A percentile compares a stretch with the other conserved stretches of the same genome.
phyloP scores from a whole-genome alignment of 2,329 filamentous ascomycete genomes.

The Niveomyces coronatus region DNA sequence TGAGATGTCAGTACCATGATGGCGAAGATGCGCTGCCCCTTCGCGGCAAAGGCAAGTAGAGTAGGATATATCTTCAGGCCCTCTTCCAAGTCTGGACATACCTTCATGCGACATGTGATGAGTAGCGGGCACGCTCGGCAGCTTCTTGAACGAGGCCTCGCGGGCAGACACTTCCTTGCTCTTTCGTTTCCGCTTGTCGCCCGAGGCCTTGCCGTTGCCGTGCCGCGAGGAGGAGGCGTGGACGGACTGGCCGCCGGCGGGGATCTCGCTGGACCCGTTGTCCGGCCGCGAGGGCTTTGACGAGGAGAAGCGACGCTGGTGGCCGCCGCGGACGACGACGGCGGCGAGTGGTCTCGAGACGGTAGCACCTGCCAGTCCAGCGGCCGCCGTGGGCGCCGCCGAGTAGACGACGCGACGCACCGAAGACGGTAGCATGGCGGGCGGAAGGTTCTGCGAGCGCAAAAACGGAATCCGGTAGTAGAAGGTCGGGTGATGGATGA shows the following conservation, averaged over 20 bases:
- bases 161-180: conserved; percentile 37
- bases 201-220: conserved; percentile 30
- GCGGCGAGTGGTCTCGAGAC: conserved; percentile 23
- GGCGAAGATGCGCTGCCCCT: background rate
- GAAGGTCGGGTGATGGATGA: conserved; percentile 10
- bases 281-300: conserved; percentile 54
- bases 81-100: conserved; percentile 28
- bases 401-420: conserved; percentile 43
- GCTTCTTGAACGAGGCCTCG: conserved; percentile 40
- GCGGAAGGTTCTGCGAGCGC: too few relatives aligned
- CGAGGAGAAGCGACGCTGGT: conserved; percentile 48
- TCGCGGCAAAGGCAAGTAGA: background rate
- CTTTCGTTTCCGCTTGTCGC: conserved; percentile 50
- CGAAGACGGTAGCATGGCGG: conserved; percentile 43
- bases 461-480: too few relatives aligned
- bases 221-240: conserved; percentile 34
- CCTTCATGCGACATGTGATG: conserved; percentile 60
- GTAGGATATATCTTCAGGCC: too few relatives aligned
- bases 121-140: conserved; percentile 67
- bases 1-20: conserved; percentile 12
- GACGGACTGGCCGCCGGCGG: conserved; percentile 39
- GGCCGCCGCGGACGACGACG: conserved; percentile 29
- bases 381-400: conserved; percentile 33
- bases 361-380: conserved; percentile 30
- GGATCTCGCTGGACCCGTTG: conserved; percentile 41